Conservation (phyloP, 2,329 filamentous ascomycete species). For the Teratosphaeria pseudoeucalypti region DNA sequence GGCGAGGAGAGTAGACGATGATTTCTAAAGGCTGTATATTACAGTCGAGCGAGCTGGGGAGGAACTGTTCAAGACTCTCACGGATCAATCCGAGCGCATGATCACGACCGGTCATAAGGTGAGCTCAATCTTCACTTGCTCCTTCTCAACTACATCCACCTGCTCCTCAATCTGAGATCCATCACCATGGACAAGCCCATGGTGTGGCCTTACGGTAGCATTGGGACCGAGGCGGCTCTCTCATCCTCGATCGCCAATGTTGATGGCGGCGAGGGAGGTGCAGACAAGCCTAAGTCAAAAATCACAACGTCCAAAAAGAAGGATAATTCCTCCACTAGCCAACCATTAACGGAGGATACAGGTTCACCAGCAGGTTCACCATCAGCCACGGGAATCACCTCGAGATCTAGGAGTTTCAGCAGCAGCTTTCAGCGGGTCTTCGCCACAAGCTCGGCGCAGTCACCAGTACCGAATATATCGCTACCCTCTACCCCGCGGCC, state of each 20-base stretch:
- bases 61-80: neutral
- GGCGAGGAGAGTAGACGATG: neutral
- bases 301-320: neutral
- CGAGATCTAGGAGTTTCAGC: neutral
- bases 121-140: neutral
- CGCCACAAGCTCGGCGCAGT: neutral
- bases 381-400: neutral
- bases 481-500: neutral
- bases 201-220: neutral
- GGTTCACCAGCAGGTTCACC: conserved; percentile 1
- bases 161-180: neutral
- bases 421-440: neutral
- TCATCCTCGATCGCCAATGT: neutral
- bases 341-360: neutral
- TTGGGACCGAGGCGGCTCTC: neutral
- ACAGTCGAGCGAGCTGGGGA: neutral
- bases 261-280: neutral
- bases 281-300: neutral
- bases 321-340: neutral
- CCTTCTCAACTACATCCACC: neutral
- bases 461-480: neutral
- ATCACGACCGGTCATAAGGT: neutral
- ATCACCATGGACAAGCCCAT: neutral
- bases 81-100: neutral
- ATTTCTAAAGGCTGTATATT: neutral